Percentiles rank a stretch among this genome's conserved stretches.
phyloP scores from a whole-genome alignment of 1,139 yeast species.

The Candida tropicalis region DNA sequence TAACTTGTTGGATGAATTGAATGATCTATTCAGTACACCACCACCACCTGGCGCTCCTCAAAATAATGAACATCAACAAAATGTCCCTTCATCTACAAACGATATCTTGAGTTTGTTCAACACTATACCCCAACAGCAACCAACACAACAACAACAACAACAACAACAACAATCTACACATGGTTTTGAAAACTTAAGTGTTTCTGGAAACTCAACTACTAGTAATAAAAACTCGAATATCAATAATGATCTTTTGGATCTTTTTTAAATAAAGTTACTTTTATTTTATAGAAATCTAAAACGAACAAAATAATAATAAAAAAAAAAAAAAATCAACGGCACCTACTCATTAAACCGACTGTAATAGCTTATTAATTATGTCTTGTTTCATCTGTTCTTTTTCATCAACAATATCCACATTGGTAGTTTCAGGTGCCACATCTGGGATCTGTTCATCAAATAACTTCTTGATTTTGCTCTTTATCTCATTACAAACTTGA shows the following conservation, averaged over 20 bases:
- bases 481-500: constrained; percentile 46
- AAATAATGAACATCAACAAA: constrained; percentile 8
- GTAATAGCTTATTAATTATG: constrained; percentile 20
- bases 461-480: constrained; percentile 37
- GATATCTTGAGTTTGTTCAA: constrained; percentile 50
- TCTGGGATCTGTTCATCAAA: constrained; percentile 15
- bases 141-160: constrained; percentile 3
- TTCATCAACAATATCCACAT: constrained; percentile 10
- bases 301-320: not conserved
- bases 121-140: constrained; percentile 17
- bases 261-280: constrained; percentile 38
- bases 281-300: constrained; percentile 1
- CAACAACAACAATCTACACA: constrained; percentile 12
- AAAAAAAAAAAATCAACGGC: not conserved
- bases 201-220: constrained; percentile 22
- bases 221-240: constrained; percentile 19
- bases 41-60: constrained; percentile 11
- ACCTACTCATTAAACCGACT: constrained; percentile 10
- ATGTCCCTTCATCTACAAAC: constrained; percentile 25
- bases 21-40: constrained; percentile 60
- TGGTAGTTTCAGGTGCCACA: constrained; percentile 1
- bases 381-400: constrained; percentile 15
- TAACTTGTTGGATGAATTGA: constrained; percentile 62
- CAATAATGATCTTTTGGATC: constrained; percentile 56
- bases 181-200: constrained; percentile 23